Conservation (phyloP, 1,284 basidiomycete species). For the Inonotus hispidus region DNA sequence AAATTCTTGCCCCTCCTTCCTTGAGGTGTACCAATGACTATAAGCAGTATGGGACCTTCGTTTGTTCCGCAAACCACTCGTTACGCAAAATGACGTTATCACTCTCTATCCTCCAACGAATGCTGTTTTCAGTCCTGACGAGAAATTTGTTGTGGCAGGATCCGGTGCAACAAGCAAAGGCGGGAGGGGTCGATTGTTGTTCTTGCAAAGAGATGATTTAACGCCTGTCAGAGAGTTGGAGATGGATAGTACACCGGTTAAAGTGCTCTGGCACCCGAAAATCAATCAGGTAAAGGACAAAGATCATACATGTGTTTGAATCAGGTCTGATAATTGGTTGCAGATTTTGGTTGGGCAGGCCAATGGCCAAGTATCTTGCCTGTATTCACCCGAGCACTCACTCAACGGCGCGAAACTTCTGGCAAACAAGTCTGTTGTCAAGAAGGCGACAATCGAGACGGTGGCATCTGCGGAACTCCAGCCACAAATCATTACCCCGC, state of each 20-base stretch:
- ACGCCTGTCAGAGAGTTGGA: constrained; percentile 59
- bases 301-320: not conserved
- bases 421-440: constrained; percentile 68
- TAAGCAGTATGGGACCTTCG: constrained; percentile 90
- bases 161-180: constrained; percentile 59
- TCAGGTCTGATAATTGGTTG: constrained; percentile 8
- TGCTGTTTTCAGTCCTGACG: constrained; percentile 90
- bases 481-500: constrained; percentile 79
- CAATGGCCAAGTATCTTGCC: constrained; percentile 82
- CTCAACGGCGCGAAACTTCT: constrained; percentile 89
- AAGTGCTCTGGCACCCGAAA: constrained; percentile 90
- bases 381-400: constrained; percentile 86
- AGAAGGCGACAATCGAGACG: constrained; percentile 73
- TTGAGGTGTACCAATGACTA: constrained; percentile 21
- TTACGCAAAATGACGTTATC: constrained; percentile 54
- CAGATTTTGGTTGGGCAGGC: constrained; percentile 84
- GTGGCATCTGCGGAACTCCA: constrained; percentile 75
- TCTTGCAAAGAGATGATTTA: constrained; percentile 66
- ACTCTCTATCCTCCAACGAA: constrained; percentile 89
- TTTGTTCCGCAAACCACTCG: constrained; percentile 82
- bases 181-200: constrained; percentile 65
- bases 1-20: constrained; percentile 7
- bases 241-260: constrained; percentile 77
- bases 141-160: constrained; percentile 82
- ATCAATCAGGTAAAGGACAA: constrained; percentile 82